Percentiles rank a stretch among this genome's conserved stretches.
Evolutionary conservation across 768 basidiomycete species (phyloP).

Genomic region (Amanita rubescens): DNA sequence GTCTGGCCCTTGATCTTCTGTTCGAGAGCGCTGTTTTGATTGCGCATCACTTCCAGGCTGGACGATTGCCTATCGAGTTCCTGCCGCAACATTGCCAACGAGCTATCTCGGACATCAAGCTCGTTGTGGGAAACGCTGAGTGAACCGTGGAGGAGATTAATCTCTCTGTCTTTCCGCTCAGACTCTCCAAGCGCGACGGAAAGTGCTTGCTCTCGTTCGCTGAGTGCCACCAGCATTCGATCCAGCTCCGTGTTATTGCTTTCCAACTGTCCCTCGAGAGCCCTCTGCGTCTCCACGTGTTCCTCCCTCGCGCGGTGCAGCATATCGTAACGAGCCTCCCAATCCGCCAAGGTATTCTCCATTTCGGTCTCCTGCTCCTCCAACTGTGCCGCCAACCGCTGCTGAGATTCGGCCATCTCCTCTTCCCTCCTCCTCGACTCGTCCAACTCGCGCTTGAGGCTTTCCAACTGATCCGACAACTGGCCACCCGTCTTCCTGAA

Average conservation of each 20-base stretch:
- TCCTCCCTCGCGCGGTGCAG: constrained; percentile 2
- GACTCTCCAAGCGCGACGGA: constrained; percentile 3
- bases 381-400: neutral
- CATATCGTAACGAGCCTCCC: neutral
- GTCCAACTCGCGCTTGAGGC: neutral
- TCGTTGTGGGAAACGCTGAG: constrained; percentile 3
- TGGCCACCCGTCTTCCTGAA: neutral
- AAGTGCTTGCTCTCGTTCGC: constrained; percentile 9
- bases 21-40: constrained; percentile 5
- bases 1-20: constrained; percentile 3
- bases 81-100: neutral
- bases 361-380: neutral
- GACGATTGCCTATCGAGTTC: constrained; percentile 4
- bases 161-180: neutral
- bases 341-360: neutral
- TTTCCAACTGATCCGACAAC: neutral
- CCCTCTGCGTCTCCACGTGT: neutral
- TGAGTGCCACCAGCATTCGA: neutral
- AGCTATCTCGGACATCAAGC: neutral
- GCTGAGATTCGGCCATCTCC: neutral
- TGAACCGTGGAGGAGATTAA: neutral
- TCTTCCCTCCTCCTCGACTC: neutral
- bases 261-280: constrained; percentile 1
- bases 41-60: neutral
- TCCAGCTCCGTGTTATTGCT: constrained; percentile 1